A percentile compares a stretch with the other conserved stretches of the same genome.
phyloP scores from a whole-genome alignment of 108 stramenopile species.

The Cyclotella choctawhatcheeana region DNA sequence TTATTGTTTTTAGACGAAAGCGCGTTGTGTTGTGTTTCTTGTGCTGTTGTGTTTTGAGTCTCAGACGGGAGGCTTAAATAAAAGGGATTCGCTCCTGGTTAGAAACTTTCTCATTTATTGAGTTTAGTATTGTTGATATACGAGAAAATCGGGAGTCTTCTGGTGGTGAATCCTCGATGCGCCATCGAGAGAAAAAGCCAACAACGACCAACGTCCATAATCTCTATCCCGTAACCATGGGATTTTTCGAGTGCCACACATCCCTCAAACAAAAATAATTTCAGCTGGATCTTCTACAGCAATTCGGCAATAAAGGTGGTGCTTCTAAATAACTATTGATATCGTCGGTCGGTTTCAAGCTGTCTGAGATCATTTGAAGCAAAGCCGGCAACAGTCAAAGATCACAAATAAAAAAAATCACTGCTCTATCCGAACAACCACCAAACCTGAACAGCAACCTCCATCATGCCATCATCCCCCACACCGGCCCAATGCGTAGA shows the following conservation, averaged over 20 bases:
- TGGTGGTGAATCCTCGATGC: too few relatives aligned
- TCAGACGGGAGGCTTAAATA: not conserved
- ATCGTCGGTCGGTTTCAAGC: too few relatives aligned
- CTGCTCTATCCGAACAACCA: not conserved
- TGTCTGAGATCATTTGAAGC: too few relatives aligned
- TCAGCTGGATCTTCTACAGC: not conserved
- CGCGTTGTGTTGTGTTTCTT: not conserved
- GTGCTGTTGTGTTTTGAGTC: not conserved
- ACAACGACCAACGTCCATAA: not conserved
- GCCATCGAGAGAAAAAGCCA: too few relatives aligned
- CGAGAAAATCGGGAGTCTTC: too few relatives aligned
- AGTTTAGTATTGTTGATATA: not conserved
- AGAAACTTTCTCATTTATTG: not conserved
- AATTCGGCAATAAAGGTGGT: not conserved
- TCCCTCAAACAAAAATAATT: too few relatives aligned
- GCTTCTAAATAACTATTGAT: too few relatives aligned
- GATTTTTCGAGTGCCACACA: conserved; percentile 9
- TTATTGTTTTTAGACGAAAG: conserved; percentile 10
- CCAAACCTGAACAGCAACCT: not conserved
- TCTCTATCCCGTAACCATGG: not conserved
- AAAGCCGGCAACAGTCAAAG: too few relatives aligned
- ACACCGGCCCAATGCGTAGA: conserved; percentile 13
- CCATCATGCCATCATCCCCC: not conserved
- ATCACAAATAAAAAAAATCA: too few relatives aligned
- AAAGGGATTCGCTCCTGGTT: too few relatives aligned